Evolutionary conservation across 78 protist species (phyloP).

Genomic region (Dictyostelium citrinum): DNA sequence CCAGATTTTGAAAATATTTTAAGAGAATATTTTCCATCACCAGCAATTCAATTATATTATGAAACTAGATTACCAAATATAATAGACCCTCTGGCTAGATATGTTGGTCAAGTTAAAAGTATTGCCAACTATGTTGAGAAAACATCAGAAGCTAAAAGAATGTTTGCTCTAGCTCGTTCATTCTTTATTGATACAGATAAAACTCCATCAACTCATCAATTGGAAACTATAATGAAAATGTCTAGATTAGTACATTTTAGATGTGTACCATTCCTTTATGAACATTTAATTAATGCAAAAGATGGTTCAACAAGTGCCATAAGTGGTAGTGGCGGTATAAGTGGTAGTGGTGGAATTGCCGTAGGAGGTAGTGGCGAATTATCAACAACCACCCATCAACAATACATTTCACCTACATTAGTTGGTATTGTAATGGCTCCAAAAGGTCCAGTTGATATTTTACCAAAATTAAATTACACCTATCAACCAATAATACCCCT

Average conservation of each 20-base stretch:
- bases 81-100: slow-evolving; percentile 12
- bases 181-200: slow-evolving; percentile 57
- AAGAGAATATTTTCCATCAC: slow-evolving; percentile 27
- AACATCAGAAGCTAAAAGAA: slow-evolving; percentile 47
- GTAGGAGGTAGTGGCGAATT: neutral
- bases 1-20: slow-evolving; percentile 55
- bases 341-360: neutral
- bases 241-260: slow-evolving; percentile 69
- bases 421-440: slow-evolving; percentile 73
- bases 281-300: slow-evolving; percentile 7
- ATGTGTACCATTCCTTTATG: slow-evolving; percentile 76
- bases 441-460: slow-evolving; percentile 20
- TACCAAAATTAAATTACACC: neutral
- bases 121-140: slow-evolving; percentile 56
- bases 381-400: neutral
- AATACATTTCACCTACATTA: slow-evolving; percentile 46
- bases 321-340: neutral
- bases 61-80: slow-evolving; percentile 24
- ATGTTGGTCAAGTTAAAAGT: slow-evolving; percentile 54
- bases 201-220: slow-evolving; percentile 47
- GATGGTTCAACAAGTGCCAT: slow-evolving; percentile 12
- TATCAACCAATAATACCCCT: neutral
- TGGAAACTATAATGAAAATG: slow-evolving; percentile 66
- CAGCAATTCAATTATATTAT: neutral
- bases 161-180: slow-evolving; percentile 51